These are phyloP conservation scores for Oryza officinalis DNA, from an alignment of 176 grass and related monocot species.

Conservation along the genomic window DNA sequence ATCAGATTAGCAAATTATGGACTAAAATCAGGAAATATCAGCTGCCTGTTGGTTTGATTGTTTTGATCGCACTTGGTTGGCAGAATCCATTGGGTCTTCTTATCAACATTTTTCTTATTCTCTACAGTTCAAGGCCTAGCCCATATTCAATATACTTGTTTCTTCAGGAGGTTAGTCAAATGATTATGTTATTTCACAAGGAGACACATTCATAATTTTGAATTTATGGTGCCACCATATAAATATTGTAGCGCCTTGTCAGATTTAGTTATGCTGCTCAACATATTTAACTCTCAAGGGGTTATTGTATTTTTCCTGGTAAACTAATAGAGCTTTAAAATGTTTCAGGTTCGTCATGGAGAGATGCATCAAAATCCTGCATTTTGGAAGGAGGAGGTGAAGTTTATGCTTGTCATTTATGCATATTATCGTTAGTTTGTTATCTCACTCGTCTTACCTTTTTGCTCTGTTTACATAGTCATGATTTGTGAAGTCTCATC, in stretches of 20 bases:
- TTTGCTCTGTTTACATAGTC: not conserved
- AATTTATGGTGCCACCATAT: not conserved
- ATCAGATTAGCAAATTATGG: slow-evolving; percentile 51
- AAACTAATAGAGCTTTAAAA: slow-evolving; percentile 19
- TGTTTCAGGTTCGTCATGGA: slow-evolving; percentile 67
- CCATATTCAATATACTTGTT: slow-evolving; percentile 81
- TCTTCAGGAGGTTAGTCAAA: slow-evolving; percentile 74
- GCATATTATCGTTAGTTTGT: not conserved
- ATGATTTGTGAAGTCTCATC: not conserved
- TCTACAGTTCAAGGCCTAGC: slow-evolving; percentile 76
- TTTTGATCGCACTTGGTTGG: slow-evolving; percentile 62
- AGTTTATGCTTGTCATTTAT: slow-evolving; percentile 8
- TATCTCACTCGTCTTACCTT: not conserved
- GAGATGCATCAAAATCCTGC: slow-evolving; percentile 45
- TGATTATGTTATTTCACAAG: not conserved
- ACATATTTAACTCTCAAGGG: not conserved
- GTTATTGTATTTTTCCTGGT: not conserved
- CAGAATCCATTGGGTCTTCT: slow-evolving; percentile 61
- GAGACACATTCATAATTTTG: not conserved
- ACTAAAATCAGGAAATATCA: slow-evolving; percentile 65
- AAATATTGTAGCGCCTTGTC: slow-evolving; percentile 17
- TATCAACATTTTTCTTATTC: slow-evolving; percentile 70
- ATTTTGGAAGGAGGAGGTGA: slow-evolving; percentile 62
- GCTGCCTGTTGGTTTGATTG: slow-evolving; percentile 65
- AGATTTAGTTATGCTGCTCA: slow-evolving; percentile 16